Conservation (phyloP, 768 basidiomycete genomes). For the Pulveroboletus sp. region DNA sequence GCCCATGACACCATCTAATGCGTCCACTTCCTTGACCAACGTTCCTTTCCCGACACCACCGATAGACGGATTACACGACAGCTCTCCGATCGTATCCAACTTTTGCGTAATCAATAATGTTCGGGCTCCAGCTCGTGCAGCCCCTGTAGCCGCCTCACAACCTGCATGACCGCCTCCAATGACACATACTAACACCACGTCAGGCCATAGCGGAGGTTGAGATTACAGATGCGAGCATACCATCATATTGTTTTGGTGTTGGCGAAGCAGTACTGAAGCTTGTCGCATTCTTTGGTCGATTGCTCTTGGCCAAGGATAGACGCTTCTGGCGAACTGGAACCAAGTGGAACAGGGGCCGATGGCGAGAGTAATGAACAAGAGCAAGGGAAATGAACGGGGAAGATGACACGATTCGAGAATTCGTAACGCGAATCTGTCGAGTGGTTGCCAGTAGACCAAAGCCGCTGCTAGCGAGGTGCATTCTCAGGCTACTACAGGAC, state of each 20-base stretch:
- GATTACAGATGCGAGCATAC: constrained; percentile 8
- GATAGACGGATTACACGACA: constrained; percentile 91
- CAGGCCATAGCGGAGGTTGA: constrained; percentile 27
- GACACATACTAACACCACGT: constrained; percentile 60
- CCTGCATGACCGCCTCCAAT: constrained; percentile 94
- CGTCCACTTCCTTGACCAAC: constrained; percentile 86
- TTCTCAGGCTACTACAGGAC: background rate
- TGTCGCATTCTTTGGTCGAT: background rate
- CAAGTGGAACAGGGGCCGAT: background rate
- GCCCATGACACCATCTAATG: constrained; percentile 84
- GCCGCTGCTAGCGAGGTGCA: constrained; percentile 1
- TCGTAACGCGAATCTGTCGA: constrained; percentile 5
- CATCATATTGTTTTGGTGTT: constrained; percentile 19
- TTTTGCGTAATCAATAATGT: constrained; percentile 81
- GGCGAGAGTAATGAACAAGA: background rate
- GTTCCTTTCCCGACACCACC: constrained; percentile 92
- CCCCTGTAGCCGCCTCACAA: constrained; percentile 84
- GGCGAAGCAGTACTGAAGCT: background rate
- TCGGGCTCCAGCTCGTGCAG: constrained; percentile 77
- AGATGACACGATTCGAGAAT: background rate
- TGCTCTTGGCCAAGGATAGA: background rate
- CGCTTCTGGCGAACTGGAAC: background rate
- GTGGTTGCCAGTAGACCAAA: background rate
- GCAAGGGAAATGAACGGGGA: background rate
- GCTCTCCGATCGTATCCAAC: constrained; percentile 71